Conservation (phyloP, 2,329 filamentous ascomycete species). For the Claviceps humidiphila region DNA sequence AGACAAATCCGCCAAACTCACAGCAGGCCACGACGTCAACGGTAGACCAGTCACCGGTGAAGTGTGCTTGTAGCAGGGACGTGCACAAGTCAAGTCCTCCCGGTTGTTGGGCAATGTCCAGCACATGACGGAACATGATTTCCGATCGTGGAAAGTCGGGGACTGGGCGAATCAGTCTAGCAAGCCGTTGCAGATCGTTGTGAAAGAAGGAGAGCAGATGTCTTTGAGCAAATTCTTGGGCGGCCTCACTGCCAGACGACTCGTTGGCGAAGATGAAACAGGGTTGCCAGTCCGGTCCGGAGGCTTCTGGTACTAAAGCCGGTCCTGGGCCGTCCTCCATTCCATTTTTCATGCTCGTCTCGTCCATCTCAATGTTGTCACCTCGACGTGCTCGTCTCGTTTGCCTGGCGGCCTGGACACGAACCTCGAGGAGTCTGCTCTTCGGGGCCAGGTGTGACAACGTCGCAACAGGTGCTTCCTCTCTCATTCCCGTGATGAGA, state of each 20-base stretch:
- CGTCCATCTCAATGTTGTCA: neutral
- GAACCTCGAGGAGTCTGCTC: conserved; percentile 40
- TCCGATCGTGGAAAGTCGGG: conserved; percentile 36
- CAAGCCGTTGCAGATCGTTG: conserved; percentile 30
- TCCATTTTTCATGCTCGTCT: too few species aligned
- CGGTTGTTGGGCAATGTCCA: conserved; percentile 38
- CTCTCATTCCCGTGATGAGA: conserved; percentile 50
- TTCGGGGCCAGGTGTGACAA: conserved; percentile 42
- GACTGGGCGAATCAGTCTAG: conserved; percentile 33
- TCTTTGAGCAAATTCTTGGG: conserved; percentile 26
- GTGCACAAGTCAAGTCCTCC: conserved; percentile 38
- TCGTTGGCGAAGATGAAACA: conserved; percentile 38
- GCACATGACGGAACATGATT: conserved; percentile 45
- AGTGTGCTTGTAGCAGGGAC: conserved; percentile 33
- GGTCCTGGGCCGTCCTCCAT: neutral
- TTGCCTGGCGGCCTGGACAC: conserved; percentile 26
- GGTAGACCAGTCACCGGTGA: conserved; percentile 31
- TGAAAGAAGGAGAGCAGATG: conserved; percentile 15
- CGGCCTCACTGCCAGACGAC: conserved; percentile 23
- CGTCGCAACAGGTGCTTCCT: conserved; percentile 39
- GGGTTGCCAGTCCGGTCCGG: conserved; percentile 15
- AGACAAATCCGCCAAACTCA: conserved; percentile 45
- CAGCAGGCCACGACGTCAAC: conserved; percentile 35
- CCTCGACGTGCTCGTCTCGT: conserved; percentile 23
- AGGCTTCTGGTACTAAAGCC: neutral